Percentiles rank a stretch among this genome's conserved stretches.
Conservation (phyloP, 179 eudicot species). For the Spergularia azorica region DNA sequence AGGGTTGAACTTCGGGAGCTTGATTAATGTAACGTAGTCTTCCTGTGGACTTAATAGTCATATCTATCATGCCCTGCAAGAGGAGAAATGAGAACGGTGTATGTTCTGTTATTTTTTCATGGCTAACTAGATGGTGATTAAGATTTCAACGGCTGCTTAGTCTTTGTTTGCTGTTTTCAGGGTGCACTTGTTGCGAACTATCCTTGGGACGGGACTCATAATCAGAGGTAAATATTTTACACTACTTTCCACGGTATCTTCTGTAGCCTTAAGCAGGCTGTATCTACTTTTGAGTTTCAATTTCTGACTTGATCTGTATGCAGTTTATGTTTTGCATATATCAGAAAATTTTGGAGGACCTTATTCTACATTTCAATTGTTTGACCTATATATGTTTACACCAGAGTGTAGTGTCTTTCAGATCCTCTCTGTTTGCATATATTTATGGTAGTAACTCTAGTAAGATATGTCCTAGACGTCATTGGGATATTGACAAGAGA, state of each 20-base stretch:
- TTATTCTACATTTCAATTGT: neutral
- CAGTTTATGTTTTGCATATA: neutral
- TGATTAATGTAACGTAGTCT: neutral
- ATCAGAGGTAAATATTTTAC: slow-evolving; percentile 49
- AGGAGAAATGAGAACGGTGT: neutral
- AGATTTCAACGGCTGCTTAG: slow-evolving; percentile 1
- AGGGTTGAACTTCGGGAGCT: neutral
- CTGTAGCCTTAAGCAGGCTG: slow-evolving; percentile 13
- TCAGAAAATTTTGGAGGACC: slow-evolving; percentile 2
- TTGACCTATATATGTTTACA: neutral
- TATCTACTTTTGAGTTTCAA: slow-evolving; percentile 4
- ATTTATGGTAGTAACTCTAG: neutral
- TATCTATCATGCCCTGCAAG: neutral
- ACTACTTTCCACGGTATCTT: slow-evolving; percentile 1
- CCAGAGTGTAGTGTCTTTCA: slow-evolving; percentile 5
- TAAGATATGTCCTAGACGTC: neutral
- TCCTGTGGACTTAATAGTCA: neutral
- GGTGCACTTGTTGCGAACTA: slow-evolving; percentile 99
- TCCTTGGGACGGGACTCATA: slow-evolving; percentile 97
- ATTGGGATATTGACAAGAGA: neutral
- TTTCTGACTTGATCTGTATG: slow-evolving; percentile 1
- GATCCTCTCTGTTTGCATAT: slow-evolving; percentile 12
- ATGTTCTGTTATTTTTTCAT: neutral
- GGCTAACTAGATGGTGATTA: slow-evolving; percentile 2
- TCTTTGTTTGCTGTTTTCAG: slow-evolving; percentile 36